These are phyloP conservation scores for Ensete glaucum DNA, from an alignment of 176 grass and related monocot genomes.

Conservation along the genomic window DNA sequence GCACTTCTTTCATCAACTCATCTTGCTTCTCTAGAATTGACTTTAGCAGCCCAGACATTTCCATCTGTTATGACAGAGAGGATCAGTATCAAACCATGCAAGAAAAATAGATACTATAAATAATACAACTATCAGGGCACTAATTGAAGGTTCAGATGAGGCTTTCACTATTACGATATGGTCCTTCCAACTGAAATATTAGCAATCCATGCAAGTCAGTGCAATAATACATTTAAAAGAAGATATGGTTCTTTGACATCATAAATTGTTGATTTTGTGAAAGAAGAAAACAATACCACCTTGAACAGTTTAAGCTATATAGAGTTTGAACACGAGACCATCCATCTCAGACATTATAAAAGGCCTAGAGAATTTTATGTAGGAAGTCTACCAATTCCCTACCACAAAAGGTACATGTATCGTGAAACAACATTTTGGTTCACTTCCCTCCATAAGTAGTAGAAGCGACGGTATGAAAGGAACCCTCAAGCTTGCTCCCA, in stretches of 20 bases:
- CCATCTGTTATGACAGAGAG: conserved; percentile 33
- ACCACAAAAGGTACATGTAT: not conserved
- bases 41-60: conserved; percentile 55
- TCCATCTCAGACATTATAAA: not conserved
- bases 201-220: no score
- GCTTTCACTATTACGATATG: not conserved
- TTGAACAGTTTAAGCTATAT: not conserved
- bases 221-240: no score
- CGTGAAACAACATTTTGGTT: not conserved
- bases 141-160: not conserved
- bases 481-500: not conserved
- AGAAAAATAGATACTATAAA: not conserved
- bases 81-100: not conserved
- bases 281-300: not conserved
- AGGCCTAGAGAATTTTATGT: not conserved
- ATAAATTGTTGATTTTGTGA: not conserved
- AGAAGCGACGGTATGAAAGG: not conserved
- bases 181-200: not conserved
- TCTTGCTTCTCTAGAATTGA: conserved; percentile 70
- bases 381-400: not conserved
- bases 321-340: not conserved
- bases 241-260: not conserved
- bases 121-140: not conserved
- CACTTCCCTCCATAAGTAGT: not conserved
- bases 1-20: conserved; percentile 79